A percentile compares a stretch with the other conserved stretches of the same genome.
Conservation (phyloP, 129 eudicot species). For the Ambrosia artemisiifolia region DNA sequence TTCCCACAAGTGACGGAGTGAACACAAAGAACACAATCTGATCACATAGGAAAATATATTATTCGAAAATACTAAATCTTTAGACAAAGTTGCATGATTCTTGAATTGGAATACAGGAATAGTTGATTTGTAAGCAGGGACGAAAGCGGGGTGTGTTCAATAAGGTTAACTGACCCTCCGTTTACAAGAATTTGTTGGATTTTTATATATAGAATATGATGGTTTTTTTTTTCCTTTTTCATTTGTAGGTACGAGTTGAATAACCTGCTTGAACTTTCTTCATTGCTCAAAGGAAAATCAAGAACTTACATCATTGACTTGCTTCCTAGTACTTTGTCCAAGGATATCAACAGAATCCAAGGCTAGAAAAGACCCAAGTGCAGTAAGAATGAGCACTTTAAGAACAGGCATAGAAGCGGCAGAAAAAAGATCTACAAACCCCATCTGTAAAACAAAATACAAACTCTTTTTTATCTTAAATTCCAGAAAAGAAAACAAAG, state of each 20-base stretch:
- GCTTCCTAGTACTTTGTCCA: constrained; percentile 46
- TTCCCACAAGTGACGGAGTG: constrained; percentile 46
- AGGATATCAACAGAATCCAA: constrained; percentile 46
- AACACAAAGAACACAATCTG: constrained; percentile 61
- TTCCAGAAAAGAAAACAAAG: not conserved
- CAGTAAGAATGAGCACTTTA: constrained; percentile 43
- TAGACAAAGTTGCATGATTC: not conserved
- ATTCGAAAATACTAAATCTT: not conserved
- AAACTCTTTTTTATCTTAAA: not conserved
- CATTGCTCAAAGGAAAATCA: not conserved
- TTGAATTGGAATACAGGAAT: not conserved
- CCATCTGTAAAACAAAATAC: constrained; percentile 22
- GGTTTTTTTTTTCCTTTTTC: too few relatives aligned
- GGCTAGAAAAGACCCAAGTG: constrained; percentile 52
- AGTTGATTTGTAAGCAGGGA: too few relatives aligned
- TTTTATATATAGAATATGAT: too few relatives aligned
- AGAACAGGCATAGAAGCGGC: constrained; percentile 65
- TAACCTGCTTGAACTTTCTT: constrained; percentile 6
- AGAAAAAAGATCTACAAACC: constrained; percentile 45
- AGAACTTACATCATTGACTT: constrained; percentile 49
- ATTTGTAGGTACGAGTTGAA: too few relatives aligned
- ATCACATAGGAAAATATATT: not conserved
- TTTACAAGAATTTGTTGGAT: too few relatives aligned
- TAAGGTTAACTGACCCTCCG: too few relatives aligned
- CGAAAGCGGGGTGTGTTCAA: too few relatives aligned